These are phyloP conservation scores for Hysterangium stoloniferum DNA, from an alignment of 768 basidiomycete species.

Conservation along the genomic window DNA sequence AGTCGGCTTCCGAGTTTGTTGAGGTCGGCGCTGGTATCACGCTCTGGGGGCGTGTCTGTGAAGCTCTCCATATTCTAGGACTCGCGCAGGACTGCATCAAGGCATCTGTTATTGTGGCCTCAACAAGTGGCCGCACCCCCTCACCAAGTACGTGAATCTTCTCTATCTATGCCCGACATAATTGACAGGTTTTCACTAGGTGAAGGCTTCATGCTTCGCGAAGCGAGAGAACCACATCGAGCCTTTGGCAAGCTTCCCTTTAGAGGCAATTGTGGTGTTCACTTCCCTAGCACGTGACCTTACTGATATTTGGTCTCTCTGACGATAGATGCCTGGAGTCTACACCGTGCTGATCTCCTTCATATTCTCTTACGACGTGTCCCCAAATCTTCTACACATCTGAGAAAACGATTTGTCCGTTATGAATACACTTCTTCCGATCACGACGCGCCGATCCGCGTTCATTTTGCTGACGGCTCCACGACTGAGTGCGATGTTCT, in stretches of 20 bases:
- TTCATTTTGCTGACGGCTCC: conserved; percentile 57
- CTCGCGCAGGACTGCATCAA: conserved; percentile 25
- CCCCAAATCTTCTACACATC: conserved; percentile 38
- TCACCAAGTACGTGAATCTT: neutral
- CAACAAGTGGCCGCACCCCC: neutral
- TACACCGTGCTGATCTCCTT: conserved; percentile 68
- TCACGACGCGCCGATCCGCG: conserved; percentile 34
- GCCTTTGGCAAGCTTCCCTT: conserved; percentile 1
- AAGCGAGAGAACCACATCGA: neutral
- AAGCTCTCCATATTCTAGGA: conserved; percentile 31
- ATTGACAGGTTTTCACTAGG: neutral
- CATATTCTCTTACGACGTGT: conserved; percentile 44
- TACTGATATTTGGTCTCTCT: neutral
- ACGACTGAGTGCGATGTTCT: conserved; percentile 55
- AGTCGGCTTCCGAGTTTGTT: conserved; percentile 31
- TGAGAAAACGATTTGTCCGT: conserved; percentile 46
- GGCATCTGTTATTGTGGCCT: neutral
- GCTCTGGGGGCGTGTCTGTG: conserved; percentile 41
- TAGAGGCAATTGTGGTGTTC: neutral
- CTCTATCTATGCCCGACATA: neutral
- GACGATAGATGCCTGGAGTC: conserved; percentile 2
- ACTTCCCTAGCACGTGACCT: neutral
- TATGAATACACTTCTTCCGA: conserved; percentile 10
- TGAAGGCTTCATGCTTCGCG: neutral
- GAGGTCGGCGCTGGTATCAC: conserved; percentile 40